Evolutionary conservation across 306 rosid species (phyloP).

Genomic region (Pyrus bretschneideri): DNA sequence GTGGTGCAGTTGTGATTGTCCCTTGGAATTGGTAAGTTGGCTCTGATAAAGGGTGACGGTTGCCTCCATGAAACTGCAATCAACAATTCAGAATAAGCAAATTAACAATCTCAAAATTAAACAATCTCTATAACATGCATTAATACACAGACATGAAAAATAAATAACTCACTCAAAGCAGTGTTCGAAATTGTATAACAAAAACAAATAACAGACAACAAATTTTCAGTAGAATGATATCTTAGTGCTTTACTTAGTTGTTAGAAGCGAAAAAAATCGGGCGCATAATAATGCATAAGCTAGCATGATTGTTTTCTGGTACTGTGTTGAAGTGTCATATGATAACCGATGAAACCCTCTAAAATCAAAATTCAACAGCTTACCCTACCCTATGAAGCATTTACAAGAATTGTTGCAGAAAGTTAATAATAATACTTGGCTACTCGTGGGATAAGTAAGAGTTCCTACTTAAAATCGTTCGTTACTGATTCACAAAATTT

Average conservation of each 20-base stretch:
- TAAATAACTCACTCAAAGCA: not conserved
- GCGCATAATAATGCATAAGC: too few relatives aligned
- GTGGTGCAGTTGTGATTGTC: slow-evolving; percentile 87
- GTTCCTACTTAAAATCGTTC: too few relatives aligned
- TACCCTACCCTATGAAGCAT: slow-evolving; percentile 1
- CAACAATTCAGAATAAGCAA: slow-evolving; percentile 18
- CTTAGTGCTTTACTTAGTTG: not conserved
- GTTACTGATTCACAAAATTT: too few relatives aligned
- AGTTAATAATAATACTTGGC: too few relatives aligned
- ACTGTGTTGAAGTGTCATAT: too few relatives aligned
- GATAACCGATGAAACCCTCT: not conserved
- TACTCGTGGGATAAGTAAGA: too few relatives aligned
- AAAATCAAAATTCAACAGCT: not conserved
- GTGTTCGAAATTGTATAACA: not conserved
- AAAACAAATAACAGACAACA: not conserved
- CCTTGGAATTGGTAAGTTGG: slow-evolving; percentile 74
- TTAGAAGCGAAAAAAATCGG: too few relatives aligned
- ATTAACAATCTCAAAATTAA: slow-evolving; percentile 15
- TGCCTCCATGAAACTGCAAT: slow-evolving; percentile 71
- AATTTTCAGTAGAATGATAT: not conserved
- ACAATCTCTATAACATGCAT: slow-evolving; percentile 8
- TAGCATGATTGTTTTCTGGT: too few relatives aligned
- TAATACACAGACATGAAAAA: not conserved
- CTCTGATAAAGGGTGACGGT: slow-evolving; percentile 49
- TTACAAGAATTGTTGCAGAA: not conserved